Conservation (phyloP, 1,284 basidiomycete species). For the Papiliotrema terrestris region DNA sequence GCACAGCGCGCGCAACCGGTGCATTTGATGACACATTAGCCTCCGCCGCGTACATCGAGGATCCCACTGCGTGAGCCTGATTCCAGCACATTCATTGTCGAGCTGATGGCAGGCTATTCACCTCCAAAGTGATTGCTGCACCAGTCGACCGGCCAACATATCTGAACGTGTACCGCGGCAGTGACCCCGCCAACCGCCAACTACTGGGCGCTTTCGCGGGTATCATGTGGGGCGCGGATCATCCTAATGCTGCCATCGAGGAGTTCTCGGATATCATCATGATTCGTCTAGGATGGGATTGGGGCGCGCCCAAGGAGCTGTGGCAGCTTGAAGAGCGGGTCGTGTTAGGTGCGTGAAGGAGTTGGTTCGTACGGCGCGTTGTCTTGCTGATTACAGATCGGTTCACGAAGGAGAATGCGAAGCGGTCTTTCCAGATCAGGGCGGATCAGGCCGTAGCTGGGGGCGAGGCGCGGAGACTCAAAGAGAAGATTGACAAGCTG, state of each 20-base stretch:
- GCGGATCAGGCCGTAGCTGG: constrained; percentile 30
- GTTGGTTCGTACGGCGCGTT: not conserved
- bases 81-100: too few species aligned
- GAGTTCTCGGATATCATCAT: constrained; percentile 31
- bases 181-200: constrained; percentile 6
- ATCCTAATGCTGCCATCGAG: constrained; percentile 20
- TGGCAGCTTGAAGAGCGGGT: constrained; percentile 39
- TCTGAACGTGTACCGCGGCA: constrained; percentile 9
- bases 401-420: constrained; percentile 30
- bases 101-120: constrained; percentile 10
- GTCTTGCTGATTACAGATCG: constrained; percentile 26
- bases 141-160: not conserved
- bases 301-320: constrained; percentile 18
- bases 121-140: constrained; percentile 5
- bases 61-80: too few species aligned
- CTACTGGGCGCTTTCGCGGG: constrained; percentile 22
- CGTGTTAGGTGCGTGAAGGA: constrained; percentile 29
- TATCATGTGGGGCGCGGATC: constrained; percentile 28
- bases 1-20: too few species aligned
- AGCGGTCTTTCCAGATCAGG: constrained; percentile 30
- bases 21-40: too few species aligned
- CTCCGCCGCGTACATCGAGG: too few species aligned
- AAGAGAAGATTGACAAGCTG: constrained; percentile 31
- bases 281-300: constrained; percentile 21
- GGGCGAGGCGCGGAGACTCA: constrained; percentile 26